Conservation (phyloP, 2,329 filamentous ascomycete genomes). For the Botrytis tulipae region DNA sequence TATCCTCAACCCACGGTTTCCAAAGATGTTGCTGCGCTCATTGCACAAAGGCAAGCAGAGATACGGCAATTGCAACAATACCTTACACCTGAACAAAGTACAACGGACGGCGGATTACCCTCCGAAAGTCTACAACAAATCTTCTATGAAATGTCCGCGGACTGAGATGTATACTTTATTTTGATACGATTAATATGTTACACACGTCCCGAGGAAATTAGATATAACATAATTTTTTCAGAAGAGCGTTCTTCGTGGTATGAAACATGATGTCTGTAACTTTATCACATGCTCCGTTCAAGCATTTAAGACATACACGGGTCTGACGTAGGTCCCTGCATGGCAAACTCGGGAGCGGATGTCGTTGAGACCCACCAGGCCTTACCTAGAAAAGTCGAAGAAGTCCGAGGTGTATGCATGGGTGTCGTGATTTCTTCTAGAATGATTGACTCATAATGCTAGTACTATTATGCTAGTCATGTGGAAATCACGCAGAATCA, state of each 20-base stretch:
- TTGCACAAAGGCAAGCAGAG: slow-evolving; percentile 5
- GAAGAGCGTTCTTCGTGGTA: not conserved
- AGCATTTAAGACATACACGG: not conserved
- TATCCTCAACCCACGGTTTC: not conserved
- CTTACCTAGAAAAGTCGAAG: not conserved
- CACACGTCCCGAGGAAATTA: not conserved
- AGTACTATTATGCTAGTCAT: not conserved
- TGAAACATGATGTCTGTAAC: not conserved
- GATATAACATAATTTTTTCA: not conserved
- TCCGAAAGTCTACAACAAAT: not conserved
- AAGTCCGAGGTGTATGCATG: not conserved
- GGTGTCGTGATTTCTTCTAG: slow-evolving; percentile 2
- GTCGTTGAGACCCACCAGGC: not conserved
- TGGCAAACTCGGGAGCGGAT: not conserved
- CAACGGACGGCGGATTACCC: not conserved
- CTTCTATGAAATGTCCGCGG: slow-evolving; percentile 11
- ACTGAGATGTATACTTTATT: not conserved
- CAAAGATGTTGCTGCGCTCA: not conserved
- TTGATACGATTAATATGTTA: not conserved
- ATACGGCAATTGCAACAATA: slow-evolving; percentile 10
- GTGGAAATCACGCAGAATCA: not conserved
- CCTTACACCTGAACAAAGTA: not conserved
- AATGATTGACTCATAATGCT: not conserved
- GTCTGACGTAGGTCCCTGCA: not conserved
- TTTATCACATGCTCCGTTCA: not conserved